Conservation (phyloP, 2,329 filamentous ascomycete genomes). For the Laburnicola sp. region DNA sequence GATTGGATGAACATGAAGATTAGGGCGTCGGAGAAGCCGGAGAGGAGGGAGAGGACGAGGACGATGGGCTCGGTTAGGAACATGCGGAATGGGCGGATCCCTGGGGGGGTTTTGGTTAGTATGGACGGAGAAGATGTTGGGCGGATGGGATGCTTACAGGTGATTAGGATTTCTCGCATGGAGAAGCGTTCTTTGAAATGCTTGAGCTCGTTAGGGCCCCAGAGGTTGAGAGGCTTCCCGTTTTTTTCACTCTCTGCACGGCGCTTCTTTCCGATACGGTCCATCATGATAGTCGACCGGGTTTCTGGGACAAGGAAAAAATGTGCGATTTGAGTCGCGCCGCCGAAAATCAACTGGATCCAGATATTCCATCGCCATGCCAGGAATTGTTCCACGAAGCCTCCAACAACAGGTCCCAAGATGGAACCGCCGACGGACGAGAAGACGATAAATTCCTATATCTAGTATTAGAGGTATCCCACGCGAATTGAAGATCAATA, state of each 20-base stretch:
- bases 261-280: constrained; percentile 74
- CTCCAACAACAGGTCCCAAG: constrained; percentile 76
- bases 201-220: constrained; percentile 72
- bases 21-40: constrained; percentile 74
- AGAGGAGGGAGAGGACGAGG: constrained; percentile 69
- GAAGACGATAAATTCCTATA: constrained; percentile 62
- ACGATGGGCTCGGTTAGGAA: constrained; percentile 78
- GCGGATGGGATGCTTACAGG: constrained; percentile 35
- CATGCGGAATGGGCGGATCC: constrained; percentile 69
- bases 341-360: constrained; percentile 83
- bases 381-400: constrained; percentile 69
- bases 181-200: constrained; percentile 43
- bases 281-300: constrained; percentile 74
- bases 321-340: constrained; percentile 68
- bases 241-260: constrained; percentile 65
- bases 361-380: constrained; percentile 81
- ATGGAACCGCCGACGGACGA: constrained; percentile 78
- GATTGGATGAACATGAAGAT: constrained; percentile 80
- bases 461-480: constrained; percentile 31
- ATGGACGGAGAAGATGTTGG: background rate
- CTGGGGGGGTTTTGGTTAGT: background rate
- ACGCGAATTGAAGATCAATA: background rate
- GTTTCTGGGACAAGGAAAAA: constrained; percentile 76
- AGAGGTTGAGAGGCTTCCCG: constrained; percentile 64
- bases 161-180: constrained; percentile 47